Percentiles rank a stretch among this genome's conserved stretches.
These are phyloP conservation scores for Labyrinthula sp. DNA, from an alignment of 352 stramenopile genomes.

Conservation along the genomic window DNA sequence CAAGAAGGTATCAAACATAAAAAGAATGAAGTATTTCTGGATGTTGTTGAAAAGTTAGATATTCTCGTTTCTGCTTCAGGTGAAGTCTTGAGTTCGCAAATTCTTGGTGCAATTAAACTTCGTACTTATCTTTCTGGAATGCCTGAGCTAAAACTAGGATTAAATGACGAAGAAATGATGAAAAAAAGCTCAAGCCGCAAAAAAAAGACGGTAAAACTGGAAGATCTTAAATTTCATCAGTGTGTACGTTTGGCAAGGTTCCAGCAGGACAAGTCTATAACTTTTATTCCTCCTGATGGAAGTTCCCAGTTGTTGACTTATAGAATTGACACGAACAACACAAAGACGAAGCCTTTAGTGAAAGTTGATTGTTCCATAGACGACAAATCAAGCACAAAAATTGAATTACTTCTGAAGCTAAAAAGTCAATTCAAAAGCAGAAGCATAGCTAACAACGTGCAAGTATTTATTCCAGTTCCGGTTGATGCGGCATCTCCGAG, in stretches of 20 bases:
- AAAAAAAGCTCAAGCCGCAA: conserved; percentile 72
- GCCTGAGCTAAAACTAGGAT: conserved; percentile 91
- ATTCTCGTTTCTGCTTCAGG: conserved; percentile 82
- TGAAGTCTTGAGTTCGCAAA: conserved; percentile 90
- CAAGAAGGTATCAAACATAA: conserved; percentile 97
- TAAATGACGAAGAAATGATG: conserved; percentile 99
- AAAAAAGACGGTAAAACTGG: conserved; percentile 90
- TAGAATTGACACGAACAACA: conserved; percentile 84
- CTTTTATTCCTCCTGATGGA: conserved; percentile 97
- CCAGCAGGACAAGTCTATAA: conserved; percentile 97
- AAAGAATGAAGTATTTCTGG: conserved; percentile 99
- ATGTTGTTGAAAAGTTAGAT: conserved; percentile 91
- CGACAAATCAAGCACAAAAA: conserved; percentile 46
- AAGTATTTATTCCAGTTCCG: conserved; percentile 97
- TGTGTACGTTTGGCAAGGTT: conserved; percentile 93
- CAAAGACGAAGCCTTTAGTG: conserved; percentile 96
- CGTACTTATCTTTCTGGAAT: conserved; percentile 92
- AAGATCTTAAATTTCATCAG: conserved; percentile 99
- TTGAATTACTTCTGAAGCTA: conserved; percentile 56
- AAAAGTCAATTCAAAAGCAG: conserved; percentile 95
- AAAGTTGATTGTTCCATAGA: conserved; percentile 96
- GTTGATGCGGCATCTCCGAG: conserved; percentile 90
- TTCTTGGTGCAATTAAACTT: conserved; percentile 80
- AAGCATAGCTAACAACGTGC: conserved; percentile 95
- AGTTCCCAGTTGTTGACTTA: conserved; percentile 99